Evolutionary conservation across 2,329 filamentous ascomycete species (phyloP), one percentile per base, ranked within the genome.

Genomic region (Fusarium hostae): DNA sequence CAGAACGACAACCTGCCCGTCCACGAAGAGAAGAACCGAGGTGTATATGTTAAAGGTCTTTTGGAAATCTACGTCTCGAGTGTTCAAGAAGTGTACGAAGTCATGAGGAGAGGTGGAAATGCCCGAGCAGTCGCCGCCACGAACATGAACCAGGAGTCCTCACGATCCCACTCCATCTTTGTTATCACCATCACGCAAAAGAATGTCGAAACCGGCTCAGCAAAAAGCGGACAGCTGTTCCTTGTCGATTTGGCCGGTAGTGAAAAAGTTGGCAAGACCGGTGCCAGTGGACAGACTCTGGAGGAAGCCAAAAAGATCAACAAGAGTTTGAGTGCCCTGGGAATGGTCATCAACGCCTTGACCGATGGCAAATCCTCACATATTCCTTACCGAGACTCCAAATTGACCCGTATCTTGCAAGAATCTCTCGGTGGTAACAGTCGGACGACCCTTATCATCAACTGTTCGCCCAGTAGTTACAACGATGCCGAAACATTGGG

Each of bases 291-390:
- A 63, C 96, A 98, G 83, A 98, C 95, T 8, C 87, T 99, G 45
- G 96, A 98, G 82, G 96, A 99, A 82, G 96, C 96, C 68, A 98
- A 98, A 87, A 99, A 99, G 88, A 99, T 99, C 88, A 99, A 99
- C 88, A 98, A 98, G 88, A 98, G 94, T 87, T 88, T 99, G 85
- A 98, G 95, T 84, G 95, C 96, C 60, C 88, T 99, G 67, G 96
- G 96, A 78, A 98, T 98, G 95, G 96, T 98, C 84, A 99, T 99
- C 87, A 98, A 98, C 83, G 90, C 95, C 59, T 85, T 99, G 77
- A 98, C 96, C 5, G 96, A 98, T 81, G 95, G 95, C 79, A 98
- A 97, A 92, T 97, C 95, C 44, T 94, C 92, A 48, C 95, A 98
- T 79, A 89, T 99, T 72, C 96, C 96, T 2, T 99, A 98, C 82